A percentile compares a stretch with the other conserved stretches of the same genome.
Conservation (phyloP, 495 filamentous ascomycete genomes). For the Cudoniella acicularis region DNA sequence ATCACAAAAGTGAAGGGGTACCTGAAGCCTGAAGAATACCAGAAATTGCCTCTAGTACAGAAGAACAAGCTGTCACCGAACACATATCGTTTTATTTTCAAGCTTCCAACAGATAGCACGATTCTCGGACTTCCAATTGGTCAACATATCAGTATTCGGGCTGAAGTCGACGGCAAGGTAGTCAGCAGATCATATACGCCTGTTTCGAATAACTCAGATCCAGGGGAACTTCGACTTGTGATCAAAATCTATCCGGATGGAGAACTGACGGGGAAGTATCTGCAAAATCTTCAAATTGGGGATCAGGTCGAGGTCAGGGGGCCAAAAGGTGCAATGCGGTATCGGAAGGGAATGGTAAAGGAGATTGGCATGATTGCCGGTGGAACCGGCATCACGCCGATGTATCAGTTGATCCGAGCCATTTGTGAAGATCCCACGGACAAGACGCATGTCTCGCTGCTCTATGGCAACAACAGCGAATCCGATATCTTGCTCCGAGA, state of each 20-base stretch:
- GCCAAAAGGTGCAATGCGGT: constrained; percentile 45
- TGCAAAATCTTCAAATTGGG: constrained; percentile 38
- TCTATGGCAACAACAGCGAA: constrained; percentile 63
- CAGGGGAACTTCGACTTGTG: constrained; percentile 41
- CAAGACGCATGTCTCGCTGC: constrained; percentile 41
- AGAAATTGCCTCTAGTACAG: constrained; percentile 38
- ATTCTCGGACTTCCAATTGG: constrained; percentile 50
- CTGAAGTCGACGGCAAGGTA: constrained; percentile 37
- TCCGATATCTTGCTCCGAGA: constrained; percentile 62
- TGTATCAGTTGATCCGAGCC: constrained; percentile 48
- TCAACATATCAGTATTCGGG: constrained; percentile 49
- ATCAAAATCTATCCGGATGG: constrained; percentile 48
- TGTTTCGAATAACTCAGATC: constrained; percentile 48
- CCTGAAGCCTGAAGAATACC: constrained; percentile 44
- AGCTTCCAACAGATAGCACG: constrained; percentile 36
- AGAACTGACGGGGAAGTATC: constrained; percentile 43
- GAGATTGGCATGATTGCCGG: constrained; percentile 48
- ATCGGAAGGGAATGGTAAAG: constrained; percentile 32
- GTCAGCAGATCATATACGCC: constrained; percentile 49
- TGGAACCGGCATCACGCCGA: constrained; percentile 56
- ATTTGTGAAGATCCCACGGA: constrained; percentile 48
- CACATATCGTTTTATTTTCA: constrained; percentile 46
- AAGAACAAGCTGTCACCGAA: constrained; percentile 42
- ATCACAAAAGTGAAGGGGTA: constrained; percentile 36
- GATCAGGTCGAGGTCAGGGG: constrained; percentile 44